Base-by-base conservation (phyloP, 148 eudicot species). In the Spergularia bocconei region DNA sequence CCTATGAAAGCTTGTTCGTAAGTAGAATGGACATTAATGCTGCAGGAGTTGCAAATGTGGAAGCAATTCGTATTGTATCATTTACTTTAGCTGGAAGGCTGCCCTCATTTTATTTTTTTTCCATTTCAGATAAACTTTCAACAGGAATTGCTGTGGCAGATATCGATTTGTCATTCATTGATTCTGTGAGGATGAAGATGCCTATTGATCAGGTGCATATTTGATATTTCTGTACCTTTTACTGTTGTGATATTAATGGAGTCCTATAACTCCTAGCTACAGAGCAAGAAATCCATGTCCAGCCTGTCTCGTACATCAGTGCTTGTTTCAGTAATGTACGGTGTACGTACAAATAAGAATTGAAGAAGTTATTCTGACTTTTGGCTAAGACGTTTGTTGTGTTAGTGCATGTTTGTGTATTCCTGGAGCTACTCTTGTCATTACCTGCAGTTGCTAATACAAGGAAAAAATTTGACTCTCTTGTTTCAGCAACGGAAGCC, bases 141-240 rank as follows among this genome's bases (percentile, higher is more conserved):
- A 90, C 96, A n/a, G 98, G 98, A 39, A 90, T 94, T 77, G 85
- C 91, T 59, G 86, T 91, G 63, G 98, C 93, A 39, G 97, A 94
- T 83, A 87, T 94, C 25, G 96, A 94, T 72, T 82, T 91, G 62
- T 82, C 93, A 62, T 56, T 80, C 72, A 86, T 94, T 59, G 88
- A 90, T 76, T 86, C 95, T 41, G 88, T 91, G 21, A 90, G 98
- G 81, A 85, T 86, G 81, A 94, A 88, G 83, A 91, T 91, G 95
- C 98, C 97, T 51, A 80, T 93, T 67, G 84, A 89, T 72, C 84
- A 87, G 98, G 96, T 93, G 72, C n/a, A 17, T 65, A 14, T 48
- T 69, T 63, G 3, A 13, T 7, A 0, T 51, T 13, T 56, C 15
- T 67, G 51, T 14, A 17, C 38, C 38, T 69, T 56, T 66, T 33